Conservation (phyloP, 192 early-diverging fungal species). For the Backusella westeae region DNA sequence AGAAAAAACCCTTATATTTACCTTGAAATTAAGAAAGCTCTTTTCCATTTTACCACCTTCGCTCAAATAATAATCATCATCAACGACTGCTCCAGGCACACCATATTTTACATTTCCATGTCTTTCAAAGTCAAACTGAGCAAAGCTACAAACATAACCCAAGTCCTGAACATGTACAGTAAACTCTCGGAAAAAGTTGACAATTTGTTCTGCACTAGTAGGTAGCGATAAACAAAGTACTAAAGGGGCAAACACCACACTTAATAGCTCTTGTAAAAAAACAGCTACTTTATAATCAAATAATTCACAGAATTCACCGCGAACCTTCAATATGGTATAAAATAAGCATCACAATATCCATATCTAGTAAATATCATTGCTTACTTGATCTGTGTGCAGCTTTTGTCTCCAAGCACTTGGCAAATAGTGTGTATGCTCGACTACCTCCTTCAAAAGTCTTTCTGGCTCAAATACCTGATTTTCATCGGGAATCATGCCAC, state of each 20-base stretch:
- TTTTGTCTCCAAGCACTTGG: constrained; percentile 81
- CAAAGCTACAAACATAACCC: constrained; percentile 97
- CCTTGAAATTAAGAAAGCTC: constrained; percentile 95
- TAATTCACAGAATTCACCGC: constrained; percentile 71
- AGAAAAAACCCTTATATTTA: constrained; percentile 37
- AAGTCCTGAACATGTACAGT: constrained; percentile 89
- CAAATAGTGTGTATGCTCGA: constrained; percentile 88
- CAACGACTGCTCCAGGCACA: constrained; percentile 55
- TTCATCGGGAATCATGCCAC: constrained; percentile 83
- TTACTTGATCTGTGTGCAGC: constrained; percentile 79
- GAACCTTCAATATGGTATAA: constrained; percentile 48
- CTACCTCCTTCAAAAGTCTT: constrained; percentile 67
- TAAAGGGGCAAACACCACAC: constrained; percentile 79
- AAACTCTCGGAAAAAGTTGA: constrained; percentile 96
- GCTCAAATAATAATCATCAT: constrained; percentile 62
- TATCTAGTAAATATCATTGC: neutral
- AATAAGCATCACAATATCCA: neutral
- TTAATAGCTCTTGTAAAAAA: constrained; percentile 79
- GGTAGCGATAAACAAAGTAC: constrained; percentile 81
- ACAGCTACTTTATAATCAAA: constrained; percentile 81
- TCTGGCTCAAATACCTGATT: constrained; percentile 83
- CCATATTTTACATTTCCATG: constrained; percentile 91
- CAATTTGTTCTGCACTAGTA: constrained; percentile 65
- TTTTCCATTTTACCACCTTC: constrained; percentile 99
- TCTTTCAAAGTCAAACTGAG: constrained; percentile 89